phyloP scores from a whole-genome alignment of 164 flowering plant genomes.

The Nymphaea colorata region DNA sequence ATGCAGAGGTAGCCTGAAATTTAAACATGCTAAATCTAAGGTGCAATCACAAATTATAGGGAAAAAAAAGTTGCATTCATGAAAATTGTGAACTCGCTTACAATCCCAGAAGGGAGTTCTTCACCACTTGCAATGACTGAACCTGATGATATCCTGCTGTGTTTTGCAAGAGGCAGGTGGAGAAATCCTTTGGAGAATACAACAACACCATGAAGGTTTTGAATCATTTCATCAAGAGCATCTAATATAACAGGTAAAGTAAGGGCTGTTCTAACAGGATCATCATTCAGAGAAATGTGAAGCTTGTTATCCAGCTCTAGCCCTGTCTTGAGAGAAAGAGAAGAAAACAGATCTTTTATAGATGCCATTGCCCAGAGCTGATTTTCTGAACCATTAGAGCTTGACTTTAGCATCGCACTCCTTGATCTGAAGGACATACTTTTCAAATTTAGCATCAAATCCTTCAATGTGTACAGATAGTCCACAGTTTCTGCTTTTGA shows the following conservation, averaged over 20 bases:
- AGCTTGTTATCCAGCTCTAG: slow-evolving; percentile 26
- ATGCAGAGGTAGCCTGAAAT: slow-evolving; percentile 79
- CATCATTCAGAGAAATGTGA: slow-evolving; percentile 44
- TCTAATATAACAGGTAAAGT: slow-evolving; percentile 79
- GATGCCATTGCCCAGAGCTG: slow-evolving; percentile 26
- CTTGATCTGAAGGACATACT: slow-evolving; percentile 45
- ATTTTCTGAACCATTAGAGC: slow-evolving; percentile 9
- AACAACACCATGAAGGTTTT: slow-evolving; percentile 20
- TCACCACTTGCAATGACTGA: slow-evolving; percentile 87
- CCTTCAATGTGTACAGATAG: slow-evolving; percentile 34
- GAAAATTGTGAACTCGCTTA: slow-evolving; percentile 25
- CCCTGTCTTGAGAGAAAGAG: slow-evolving; percentile 47
- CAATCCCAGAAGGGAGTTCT: slow-evolving; percentile 89
- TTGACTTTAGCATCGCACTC: slow-evolving; percentile 27
- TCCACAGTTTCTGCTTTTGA: slow-evolving; percentile 30
- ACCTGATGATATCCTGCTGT: slow-evolving; percentile 72
- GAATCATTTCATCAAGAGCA: slow-evolving; percentile 45
- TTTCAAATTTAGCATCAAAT: slow-evolving; percentile 29
- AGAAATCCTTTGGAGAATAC: slow-evolving; percentile 32
- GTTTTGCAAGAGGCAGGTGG: slow-evolving; percentile 47
- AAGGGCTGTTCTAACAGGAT: slow-evolving; percentile 65
- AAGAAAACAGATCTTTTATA: slow-evolving; percentile 31
- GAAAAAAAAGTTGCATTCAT: not conserved
- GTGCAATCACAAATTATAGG: not conserved
- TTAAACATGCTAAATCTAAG: not conserved